These are phyloP conservation scores for Xylaria nigripes DNA, from an alignment of 495 filamentous ascomycete species.

Conservation along the genomic window DNA sequence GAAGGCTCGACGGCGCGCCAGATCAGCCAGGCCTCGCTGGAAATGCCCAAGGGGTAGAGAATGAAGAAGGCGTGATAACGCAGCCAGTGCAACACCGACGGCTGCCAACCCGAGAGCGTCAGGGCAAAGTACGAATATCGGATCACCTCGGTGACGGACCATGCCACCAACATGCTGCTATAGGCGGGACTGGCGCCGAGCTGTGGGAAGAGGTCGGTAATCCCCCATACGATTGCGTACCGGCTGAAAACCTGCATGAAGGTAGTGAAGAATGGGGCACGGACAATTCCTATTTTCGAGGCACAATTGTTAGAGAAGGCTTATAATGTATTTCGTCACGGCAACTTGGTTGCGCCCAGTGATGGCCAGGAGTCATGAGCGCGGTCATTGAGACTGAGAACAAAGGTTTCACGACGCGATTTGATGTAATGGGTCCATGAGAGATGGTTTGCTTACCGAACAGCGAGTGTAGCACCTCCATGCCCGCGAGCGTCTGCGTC, in stretches of 20 bases:
- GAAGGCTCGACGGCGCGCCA: conserved; percentile 61
- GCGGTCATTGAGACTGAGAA: too few relatives aligned
- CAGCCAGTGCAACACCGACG: conserved; percentile 66
- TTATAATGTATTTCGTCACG: too few relatives aligned
- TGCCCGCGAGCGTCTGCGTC: conserved; percentile 72
- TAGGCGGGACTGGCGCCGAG: conserved; percentile 45
- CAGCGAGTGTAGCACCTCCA: conserved; percentile 76
- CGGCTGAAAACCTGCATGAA: conserved; percentile 80
- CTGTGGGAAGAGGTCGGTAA: conserved; percentile 60
- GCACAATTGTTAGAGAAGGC: neutral
- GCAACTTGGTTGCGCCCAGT: too few relatives aligned
- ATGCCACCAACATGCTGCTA: conserved; percentile 67
- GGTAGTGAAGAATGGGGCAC: conserved; percentile 76
- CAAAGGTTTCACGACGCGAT: too few relatives aligned
- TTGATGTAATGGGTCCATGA: too few relatives aligned
- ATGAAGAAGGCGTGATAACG: conserved; percentile 90
- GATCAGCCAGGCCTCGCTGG: conserved; percentile 74
- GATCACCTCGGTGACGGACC: conserved; percentile 79
- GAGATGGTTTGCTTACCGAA: conserved; percentile 40
- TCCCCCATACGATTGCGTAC: conserved; percentile 75
- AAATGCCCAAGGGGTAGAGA: conserved; percentile 85
- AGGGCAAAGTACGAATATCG: conserved; percentile 83
- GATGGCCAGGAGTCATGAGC: too few relatives aligned
- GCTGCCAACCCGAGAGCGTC: conserved; percentile 51
- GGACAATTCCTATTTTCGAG: conserved; percentile 55